Conservation (phyloP, 192 early-diverging fungal genomes). For the Backusella psychrophila region DNA sequence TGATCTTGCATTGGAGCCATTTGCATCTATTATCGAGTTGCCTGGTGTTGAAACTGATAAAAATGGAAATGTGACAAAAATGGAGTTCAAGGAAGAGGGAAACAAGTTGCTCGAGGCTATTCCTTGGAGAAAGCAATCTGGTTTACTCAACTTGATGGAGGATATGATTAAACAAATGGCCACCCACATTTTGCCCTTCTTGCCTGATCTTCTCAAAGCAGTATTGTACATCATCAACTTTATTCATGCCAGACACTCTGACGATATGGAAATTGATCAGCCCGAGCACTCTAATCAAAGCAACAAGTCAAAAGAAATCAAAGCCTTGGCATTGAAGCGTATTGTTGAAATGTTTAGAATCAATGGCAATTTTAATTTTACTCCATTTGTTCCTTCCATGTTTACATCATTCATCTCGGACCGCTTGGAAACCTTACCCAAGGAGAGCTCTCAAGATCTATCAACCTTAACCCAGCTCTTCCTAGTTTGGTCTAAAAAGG, state of each 20-base stretch:
- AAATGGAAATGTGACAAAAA: constrained; percentile 41
- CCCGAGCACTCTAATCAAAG: constrained; percentile 24
- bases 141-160: constrained; percentile 75
- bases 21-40: constrained; percentile 48
- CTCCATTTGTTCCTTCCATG: constrained; percentile 72
- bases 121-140: constrained; percentile 66
- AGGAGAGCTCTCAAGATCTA: constrained; percentile 88
- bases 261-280: constrained; percentile 24
- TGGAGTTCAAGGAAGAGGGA: constrained; percentile 25
- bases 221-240: constrained; percentile 70
- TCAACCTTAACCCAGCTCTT: constrained; percentile 80
- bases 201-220: constrained; percentile 71
- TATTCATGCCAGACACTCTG: constrained; percentile 44
- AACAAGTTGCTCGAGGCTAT: constrained; percentile 29
- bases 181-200: constrained; percentile 63
- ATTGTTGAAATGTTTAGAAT: constrained; percentile 78
- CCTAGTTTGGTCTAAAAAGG: constrained; percentile 68
- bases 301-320: constrained; percentile 61
- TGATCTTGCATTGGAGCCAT: constrained; percentile 81
- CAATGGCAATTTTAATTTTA: constrained; percentile 71
- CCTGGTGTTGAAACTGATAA: constrained; percentile 25
- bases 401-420: constrained; percentile 68
- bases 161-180: constrained; percentile 87
- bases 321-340: constrained; percentile 71
- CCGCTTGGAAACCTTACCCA: constrained; percentile 65